Percentiles rank a stretch among this genome's conserved stretches.
phyloP scores from a whole-genome alignment of 805 yeast genomes.

The Metschnikowia aberdeeniae region DNA sequence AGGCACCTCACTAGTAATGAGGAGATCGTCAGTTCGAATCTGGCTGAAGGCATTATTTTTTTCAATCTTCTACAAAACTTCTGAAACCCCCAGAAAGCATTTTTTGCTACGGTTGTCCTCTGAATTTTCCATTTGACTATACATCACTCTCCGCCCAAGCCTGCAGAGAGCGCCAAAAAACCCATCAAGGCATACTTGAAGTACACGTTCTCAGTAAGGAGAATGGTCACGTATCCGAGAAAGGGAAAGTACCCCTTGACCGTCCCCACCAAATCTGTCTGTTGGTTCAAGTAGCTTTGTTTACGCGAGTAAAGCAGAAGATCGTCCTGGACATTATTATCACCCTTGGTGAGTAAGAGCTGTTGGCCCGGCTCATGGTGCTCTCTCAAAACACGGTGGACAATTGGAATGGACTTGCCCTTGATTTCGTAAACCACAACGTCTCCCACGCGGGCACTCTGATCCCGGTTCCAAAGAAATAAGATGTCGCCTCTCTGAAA shows the following conservation, averaged over 20 bases:
- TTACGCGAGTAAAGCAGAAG: conserved; percentile 75
- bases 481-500: conserved; percentile 96
- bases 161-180: conserved; percentile 63
- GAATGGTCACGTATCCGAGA: conserved; percentile 86
- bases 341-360: conserved; percentile 87
- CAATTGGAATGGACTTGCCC: conserved; percentile 87
- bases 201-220: conserved; percentile 83
- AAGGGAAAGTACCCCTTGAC: conserved; percentile 91
- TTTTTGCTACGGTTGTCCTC: not conserved
- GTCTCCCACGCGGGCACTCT: conserved; percentile 73
- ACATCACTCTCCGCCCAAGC: conserved; percentile 36
- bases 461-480: conserved; percentile 83
- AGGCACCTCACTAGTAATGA: conserved; percentile 42
- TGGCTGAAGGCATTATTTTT: conserved; percentile 9
- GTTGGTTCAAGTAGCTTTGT: conserved; percentile 72
- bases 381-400: conserved; percentile 87
- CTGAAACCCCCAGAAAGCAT: too few relatives aligned
- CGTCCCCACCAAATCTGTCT: conserved; percentile 77
- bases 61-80: too few relatives aligned
- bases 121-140: not conserved
- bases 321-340: conserved; percentile 91
- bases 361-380: conserved; percentile 63
- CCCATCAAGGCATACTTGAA: conserved; percentile 78
- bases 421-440: conserved; percentile 86
- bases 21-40: conserved; percentile 36